These are phyloP conservation scores for Phaeotremella fagi DNA, from an alignment of 768 basidiomycete species.

Conservation along the genomic window DNA sequence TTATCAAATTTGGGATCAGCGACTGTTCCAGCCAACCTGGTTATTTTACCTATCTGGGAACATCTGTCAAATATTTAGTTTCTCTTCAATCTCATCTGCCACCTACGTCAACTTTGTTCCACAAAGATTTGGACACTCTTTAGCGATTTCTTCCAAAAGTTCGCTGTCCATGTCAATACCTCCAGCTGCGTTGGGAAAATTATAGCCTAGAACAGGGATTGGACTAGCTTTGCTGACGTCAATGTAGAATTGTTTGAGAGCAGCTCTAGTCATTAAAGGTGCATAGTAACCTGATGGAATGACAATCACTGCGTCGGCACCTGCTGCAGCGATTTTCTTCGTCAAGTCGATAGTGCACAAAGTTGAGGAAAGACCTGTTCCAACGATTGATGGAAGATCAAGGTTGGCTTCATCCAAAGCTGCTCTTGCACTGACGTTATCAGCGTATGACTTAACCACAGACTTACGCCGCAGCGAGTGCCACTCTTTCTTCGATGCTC, in stretches of 20 bases:
- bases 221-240: slow-evolving; percentile 72
- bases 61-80: slow-evolving; percentile 54
- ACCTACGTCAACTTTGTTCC: slow-evolving; percentile 83
- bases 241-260: slow-evolving; percentile 67
- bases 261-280: slow-evolving; percentile 60
- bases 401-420: slow-evolving; percentile 63
- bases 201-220: slow-evolving; percentile 77
- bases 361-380: slow-evolving; percentile 72
- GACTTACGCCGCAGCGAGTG: slow-evolving; percentile 54
- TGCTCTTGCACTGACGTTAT: slow-evolving; percentile 52
- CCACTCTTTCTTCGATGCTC: slow-evolving; percentile 59
- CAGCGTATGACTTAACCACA: background rate
- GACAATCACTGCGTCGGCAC: slow-evolving; percentile 78
- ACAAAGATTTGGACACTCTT: slow-evolving; percentile 64
- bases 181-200: slow-evolving; percentile 78
- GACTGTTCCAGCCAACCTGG: slow-evolving; percentile 65
- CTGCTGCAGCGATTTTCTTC: slow-evolving; percentile 71
- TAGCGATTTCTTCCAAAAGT: slow-evolving; percentile 68
- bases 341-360: slow-evolving; percentile 70
- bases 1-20: slow-evolving; percentile 57
- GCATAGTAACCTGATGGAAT: slow-evolving; percentile 79
- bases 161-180: slow-evolving; percentile 85
- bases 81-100: background rate
- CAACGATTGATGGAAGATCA: slow-evolving; percentile 64
- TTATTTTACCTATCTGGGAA: slow-evolving; percentile 83